Evolutionary conservation across 139 green algal genomes (phyloP), one percentile per base, ranked within the genome.

Genomic region (Chlorella sp.): DNA sequence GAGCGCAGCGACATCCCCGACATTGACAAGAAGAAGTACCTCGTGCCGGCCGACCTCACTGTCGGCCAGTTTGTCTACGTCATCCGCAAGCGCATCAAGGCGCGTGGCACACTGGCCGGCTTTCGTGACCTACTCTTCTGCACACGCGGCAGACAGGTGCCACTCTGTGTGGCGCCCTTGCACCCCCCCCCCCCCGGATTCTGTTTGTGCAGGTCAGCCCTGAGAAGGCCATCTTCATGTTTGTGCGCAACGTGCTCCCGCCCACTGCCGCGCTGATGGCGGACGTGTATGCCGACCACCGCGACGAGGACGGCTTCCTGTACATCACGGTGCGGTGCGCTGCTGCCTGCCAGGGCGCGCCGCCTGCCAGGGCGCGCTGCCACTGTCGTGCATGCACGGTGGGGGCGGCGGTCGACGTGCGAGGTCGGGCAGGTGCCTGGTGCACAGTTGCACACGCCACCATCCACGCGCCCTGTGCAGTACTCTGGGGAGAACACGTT

Each of bases 1-100:
- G 91, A 95, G 68, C 94, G 90, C 71, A 98, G 89, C 65, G 91
- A 98, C 79, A 98, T 99, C 41, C 93, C 96, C n/a, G 93, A 97
- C 76, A 98, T 99, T 62, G 96, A 99, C 87, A 99, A 99, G 91
- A 98, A 99, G 82, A 99, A 99, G 95, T 99, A 99, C 81, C 90
- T 99, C 12, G 96, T 99, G 8, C 96, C 96, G 1, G 87, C 91
- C 4, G 96, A 99, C 82, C 77, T 99, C 7, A 98, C 94, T 2
- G 94, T 98, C 2, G 96, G 96, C 9, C 96, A 99, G 83, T 99
- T 99, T 82, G 96, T 98, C 46, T 99, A 98, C 78, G 96, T 99
- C 45, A 99, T 99, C 75, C 91, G 96, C 40, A 98, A 98, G 85
- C 86, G 96, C 46, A 98, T 99, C 85, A n/a, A n/a, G n/a, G n/a